A percentile compares a stretch with the other conserved stretches of the same genome.
phyloP scores from a whole-genome alignment of 768 basidiomycete genomes.

The Amyloporia xantha region DNA sequence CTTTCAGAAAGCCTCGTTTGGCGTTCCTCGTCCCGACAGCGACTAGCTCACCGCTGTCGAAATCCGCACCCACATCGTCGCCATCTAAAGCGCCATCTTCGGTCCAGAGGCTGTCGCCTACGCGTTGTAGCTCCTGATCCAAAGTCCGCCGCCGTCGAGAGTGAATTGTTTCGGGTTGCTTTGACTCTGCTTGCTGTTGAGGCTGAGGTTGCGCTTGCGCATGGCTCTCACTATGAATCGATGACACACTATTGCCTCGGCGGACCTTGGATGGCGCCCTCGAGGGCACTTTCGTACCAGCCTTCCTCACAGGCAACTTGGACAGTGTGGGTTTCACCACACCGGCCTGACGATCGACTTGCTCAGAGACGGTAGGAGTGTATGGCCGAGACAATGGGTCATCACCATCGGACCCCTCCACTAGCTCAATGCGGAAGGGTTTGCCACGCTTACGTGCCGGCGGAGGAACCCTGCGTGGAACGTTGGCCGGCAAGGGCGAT shows the following conservation, averaged over 20 bases:
- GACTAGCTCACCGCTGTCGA: conserved; percentile 43
- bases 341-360: too few relatives aligned
- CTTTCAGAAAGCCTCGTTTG: conserved; percentile 57
- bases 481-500: conserved; percentile 52
- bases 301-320: neutral
- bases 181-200: neutral
- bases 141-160: conserved; percentile 45
- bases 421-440: neutral
- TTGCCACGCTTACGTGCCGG: conserved; percentile 35
- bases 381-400: conserved; percentile 3
- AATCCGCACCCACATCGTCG: conserved; percentile 30
- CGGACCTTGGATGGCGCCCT: neutral
- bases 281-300: neutral
- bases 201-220: neutral
- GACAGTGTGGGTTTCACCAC: too few relatives aligned
- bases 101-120: conserved; percentile 26
- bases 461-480: conserved; percentile 50
- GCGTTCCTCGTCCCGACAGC: conserved; percentile 52
- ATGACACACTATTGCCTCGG: neutral
- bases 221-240: neutral
- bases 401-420: conserved; percentile 10
- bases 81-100: conserved; percentile 8
- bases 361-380: neutral
- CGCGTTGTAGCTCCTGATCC: conserved; percentile 58
- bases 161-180: conserved; percentile 12